These are phyloP conservation scores for Russula compacta DNA, from an alignment of 768 basidiomycete genomes.

Conservation along the genomic window DNA sequence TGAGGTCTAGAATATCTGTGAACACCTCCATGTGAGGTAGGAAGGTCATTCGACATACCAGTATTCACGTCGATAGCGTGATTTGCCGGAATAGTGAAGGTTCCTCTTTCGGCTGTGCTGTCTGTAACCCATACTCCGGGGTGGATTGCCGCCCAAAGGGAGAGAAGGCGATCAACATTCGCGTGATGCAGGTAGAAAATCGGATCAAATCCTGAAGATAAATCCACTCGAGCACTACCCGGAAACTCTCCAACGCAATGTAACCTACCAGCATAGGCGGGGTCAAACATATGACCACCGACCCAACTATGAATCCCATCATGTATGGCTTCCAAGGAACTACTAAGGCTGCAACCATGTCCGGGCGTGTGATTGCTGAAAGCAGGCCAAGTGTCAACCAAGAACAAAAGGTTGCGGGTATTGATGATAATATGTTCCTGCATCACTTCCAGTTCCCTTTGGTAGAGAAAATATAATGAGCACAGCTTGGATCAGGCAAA, in stretches of 20 bases:
- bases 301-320: constrained; percentile 33
- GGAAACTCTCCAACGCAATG: constrained; percentile 25
- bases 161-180: constrained; percentile 44
- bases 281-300: constrained; percentile 22
- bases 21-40: neutral
- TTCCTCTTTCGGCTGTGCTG: constrained; percentile 16
- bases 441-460: neutral
- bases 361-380: constrained; percentile 40
- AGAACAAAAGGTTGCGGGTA: constrained; percentile 29
- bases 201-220: constrained; percentile 39
- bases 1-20: constrained; percentile 27
- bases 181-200: constrained; percentile 46
- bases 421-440: constrained; percentile 5
- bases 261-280: constrained; percentile 35
- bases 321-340: constrained; percentile 44
- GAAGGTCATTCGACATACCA: neutral
- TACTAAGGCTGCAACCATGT: constrained; percentile 32
- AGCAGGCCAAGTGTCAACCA: constrained; percentile 34
- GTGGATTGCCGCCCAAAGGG: constrained; percentile 42
- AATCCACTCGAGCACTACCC: neutral
- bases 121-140: constrained; percentile 31
- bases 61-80: neutral
- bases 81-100: constrained; percentile 4
- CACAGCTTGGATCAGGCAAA: neutral
- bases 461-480: neutral